Conservation (phyloP, 1,284 basidiomycete species). For the Pyrrhoderma lamaoense region DNA sequence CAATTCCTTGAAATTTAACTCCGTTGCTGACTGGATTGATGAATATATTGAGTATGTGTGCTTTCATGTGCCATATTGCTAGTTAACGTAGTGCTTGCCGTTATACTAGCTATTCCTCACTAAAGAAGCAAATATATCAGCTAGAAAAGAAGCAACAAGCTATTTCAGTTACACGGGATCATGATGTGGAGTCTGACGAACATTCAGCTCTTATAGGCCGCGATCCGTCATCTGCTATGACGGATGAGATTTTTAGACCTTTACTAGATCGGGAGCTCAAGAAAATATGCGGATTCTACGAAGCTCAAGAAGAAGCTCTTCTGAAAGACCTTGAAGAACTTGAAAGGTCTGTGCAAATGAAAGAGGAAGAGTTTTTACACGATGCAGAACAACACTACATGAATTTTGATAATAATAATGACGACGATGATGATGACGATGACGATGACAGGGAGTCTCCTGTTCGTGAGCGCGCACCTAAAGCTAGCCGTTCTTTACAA, state of each 20-base stretch:
- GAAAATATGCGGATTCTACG: conserved; percentile 83
- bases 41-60: conserved; percentile 76
- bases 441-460: conserved; percentile 42
- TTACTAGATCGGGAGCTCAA: conserved; percentile 78
- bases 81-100: conserved; percentile 1
- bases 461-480: conserved; percentile 16
- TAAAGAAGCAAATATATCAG: conserved; percentile 85
- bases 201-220: conserved; percentile 43
- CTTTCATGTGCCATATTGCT: neutral
- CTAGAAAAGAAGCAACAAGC: conserved; percentile 66
- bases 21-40: conserved; percentile 92
- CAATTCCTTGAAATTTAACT: conserved; percentile 85
- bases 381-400: conserved; percentile 37
- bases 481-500: conserved; percentile 18
- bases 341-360: conserved; percentile 55
- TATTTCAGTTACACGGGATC: conserved; percentile 28
- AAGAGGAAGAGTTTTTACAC: conserved; percentile 61
- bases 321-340: conserved; percentile 55
- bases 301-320: conserved; percentile 67
- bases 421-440: conserved; percentile 62
- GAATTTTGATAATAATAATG: conserved; percentile 50
- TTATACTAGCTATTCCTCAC: conserved; percentile 61
- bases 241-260: conserved; percentile 59
- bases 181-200: conserved; percentile 65
- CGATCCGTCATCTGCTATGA: conserved; percentile 30